Evolutionary conservation across 148 eudicot species (phyloP), one percentile per base, ranked within the genome.

Genomic region (Oxyria digyna): DNA sequence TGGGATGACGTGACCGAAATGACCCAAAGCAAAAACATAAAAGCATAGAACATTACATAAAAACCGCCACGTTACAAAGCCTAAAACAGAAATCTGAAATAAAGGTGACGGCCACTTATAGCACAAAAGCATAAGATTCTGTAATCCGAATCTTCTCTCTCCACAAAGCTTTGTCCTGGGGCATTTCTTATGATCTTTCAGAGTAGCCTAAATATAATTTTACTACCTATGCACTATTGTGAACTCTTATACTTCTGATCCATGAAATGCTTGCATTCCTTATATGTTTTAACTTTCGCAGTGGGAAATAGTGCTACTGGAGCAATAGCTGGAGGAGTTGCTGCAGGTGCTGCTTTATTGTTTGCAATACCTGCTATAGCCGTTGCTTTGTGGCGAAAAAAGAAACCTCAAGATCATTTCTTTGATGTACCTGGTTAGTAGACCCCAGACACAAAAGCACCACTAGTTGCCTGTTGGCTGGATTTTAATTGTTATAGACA

Each of bases 301-400:
- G 84, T 73, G 27, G 82, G 79, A 62, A 78, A 72, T 63, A 72
- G 80, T 71, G 78, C 82, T 7, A 80, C 87, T 74, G 87, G 84
- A 74, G 82, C 82, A 24, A 83, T 83, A 65, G 87, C 87, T 31
- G 84, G 84, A 64, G 87, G 87, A 1, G 87, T 80, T 54, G 87
- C 87, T 73, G 86, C 86, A 12, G 86, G 83, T 52, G 87, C 87
- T 48, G 87, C 84, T 59, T 69, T 83, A 69, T 75, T 80, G 59
- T 78, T 83, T 73, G 84, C 87, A 42, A 83, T 78, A 41, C 87
- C 87, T 12, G 87, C 84, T 21, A 76, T 83, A 41, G 81, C 75
- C 9, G 69, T 83, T 74, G 87, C 82, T 37, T 78, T 73, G 72
- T 78, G 79, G 76, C 76, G 82, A 11, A 74, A 81, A 42, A 71